These are phyloP conservation scores for Sugiyamaella boreocaroliniensis DNA, from an alignment of 805 yeast species.

Conservation along the genomic window DNA sequence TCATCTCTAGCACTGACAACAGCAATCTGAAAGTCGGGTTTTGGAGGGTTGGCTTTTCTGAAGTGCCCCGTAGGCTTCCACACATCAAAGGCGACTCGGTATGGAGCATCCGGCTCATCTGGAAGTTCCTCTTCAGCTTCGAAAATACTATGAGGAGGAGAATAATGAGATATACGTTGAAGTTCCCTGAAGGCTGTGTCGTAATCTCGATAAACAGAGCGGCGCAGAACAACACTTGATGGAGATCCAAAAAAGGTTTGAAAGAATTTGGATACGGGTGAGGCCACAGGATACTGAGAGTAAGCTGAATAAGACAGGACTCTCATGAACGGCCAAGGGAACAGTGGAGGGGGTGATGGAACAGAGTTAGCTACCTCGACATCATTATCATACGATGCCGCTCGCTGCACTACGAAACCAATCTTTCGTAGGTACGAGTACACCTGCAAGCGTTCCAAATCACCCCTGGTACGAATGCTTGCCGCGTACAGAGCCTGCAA, in stretches of 20 bases:
- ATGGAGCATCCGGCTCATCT: slow-evolving; percentile 17
- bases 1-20: slow-evolving; percentile 41
- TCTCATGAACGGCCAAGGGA: neutral
- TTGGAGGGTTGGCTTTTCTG: slow-evolving; percentile 56
- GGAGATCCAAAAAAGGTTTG: neutral
- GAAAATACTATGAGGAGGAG: slow-evolving; percentile 7
- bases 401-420: slow-evolving; percentile 59
- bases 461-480: slow-evolving; percentile 37
- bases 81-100: slow-evolving; percentile 49
- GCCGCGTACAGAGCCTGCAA: slow-evolving; percentile 58
- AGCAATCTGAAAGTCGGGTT: slow-evolving; percentile 71
- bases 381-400: slow-evolving; percentile 8
- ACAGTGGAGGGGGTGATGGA: neutral
- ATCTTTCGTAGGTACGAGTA: slow-evolving; percentile 68
- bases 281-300: too few species aligned
- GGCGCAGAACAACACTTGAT: neutral
- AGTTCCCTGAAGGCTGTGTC: slow-evolving; percentile 20
- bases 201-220: slow-evolving; percentile 11
- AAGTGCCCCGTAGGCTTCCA: slow-evolving; percentile 76
- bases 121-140: neutral
- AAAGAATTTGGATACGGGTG: neutral
- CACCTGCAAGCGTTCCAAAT: slow-evolving; percentile 53
- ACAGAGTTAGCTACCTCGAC: slow-evolving; percentile 1
- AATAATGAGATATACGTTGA: slow-evolving; percentile 19
- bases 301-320: neutral